phyloP scores from a whole-genome alignment of 2,329 filamentous ascomycete genomes.

The Colletotrichum sansevieriae region DNA sequence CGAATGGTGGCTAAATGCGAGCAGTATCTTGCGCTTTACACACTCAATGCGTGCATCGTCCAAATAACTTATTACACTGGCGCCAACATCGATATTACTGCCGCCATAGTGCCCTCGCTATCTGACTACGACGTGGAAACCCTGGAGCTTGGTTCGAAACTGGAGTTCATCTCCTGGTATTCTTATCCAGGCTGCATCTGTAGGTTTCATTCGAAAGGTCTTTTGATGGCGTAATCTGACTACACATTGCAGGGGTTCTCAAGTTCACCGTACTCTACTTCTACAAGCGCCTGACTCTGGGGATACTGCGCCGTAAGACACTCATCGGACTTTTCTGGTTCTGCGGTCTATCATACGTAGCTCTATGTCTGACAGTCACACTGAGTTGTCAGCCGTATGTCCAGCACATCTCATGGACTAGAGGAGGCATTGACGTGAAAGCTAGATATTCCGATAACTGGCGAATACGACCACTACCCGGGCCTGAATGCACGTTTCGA shows the following conservation, averaged over 20 bases:
- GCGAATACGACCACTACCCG: slow-evolving; percentile 45
- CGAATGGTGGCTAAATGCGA: neutral
- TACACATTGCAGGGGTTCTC: slow-evolving; percentile 41
- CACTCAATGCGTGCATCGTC: slow-evolving; percentile 43
- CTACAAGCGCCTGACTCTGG: slow-evolving; percentile 45
- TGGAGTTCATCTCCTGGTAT: slow-evolving; percentile 46
- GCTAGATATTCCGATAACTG: slow-evolving; percentile 43
- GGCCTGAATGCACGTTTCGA: slow-evolving; percentile 39
- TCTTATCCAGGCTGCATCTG: slow-evolving; percentile 47
- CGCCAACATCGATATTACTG: slow-evolving; percentile 44
- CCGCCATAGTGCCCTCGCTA: slow-evolving; percentile 34
- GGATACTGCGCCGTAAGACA: slow-evolving; percentile 39
- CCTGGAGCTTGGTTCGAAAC: slow-evolving; percentile 43
- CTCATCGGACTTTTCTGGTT: slow-evolving; percentile 43
- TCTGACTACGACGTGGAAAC: slow-evolving; percentile 43
- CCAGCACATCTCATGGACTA: rapidly evolving
- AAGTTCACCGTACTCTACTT: slow-evolving; percentile 48
- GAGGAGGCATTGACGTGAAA: neutral
- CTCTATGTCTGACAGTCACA: slow-evolving; percentile 39
- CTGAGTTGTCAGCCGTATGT: slow-evolving; percentile 42
- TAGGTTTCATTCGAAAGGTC: slow-evolving; percentile 4
- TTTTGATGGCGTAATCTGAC: neutral
- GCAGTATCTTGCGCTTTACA: slow-evolving; percentile 46
- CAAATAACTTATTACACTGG: slow-evolving; percentile 46
- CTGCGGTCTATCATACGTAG: slow-evolving; percentile 42